phyloP scores from a whole-genome alignment of 1,284 basidiomycete species.

The Irpex rosettiformis region DNA sequence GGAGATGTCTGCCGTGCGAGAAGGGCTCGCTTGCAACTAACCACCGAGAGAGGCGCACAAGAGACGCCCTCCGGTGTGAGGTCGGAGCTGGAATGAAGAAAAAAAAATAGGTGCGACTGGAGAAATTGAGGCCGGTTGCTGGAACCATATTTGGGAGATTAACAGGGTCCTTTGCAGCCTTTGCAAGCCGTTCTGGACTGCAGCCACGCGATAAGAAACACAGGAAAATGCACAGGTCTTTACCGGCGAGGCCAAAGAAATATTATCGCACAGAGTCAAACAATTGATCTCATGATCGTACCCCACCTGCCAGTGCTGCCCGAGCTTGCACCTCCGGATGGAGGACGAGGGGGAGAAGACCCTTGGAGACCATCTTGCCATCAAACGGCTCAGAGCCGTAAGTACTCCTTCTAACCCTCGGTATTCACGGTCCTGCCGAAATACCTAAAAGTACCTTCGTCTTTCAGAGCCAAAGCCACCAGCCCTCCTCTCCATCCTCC shows the following conservation, averaged over 20 bases:
- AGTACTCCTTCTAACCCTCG: slow-evolving; percentile 24
- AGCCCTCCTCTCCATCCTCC: slow-evolving; percentile 14
- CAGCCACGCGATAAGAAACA: not conserved
- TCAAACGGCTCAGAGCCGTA: slow-evolving; percentile 23
- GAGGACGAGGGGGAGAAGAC: slow-evolving; percentile 17
- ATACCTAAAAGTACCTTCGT: slow-evolving; percentile 25
- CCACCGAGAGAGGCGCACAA: slow-evolving; percentile 7
- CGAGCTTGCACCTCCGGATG: slow-evolving; percentile 6
- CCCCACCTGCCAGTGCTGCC: slow-evolving; percentile 4
- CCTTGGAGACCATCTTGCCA: slow-evolving; percentile 30
- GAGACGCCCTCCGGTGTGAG: slow-evolving; percentile 3
- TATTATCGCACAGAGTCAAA: slow-evolving; percentile 1
- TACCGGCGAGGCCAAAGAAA: slow-evolving; percentile 3
- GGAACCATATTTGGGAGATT: not conserved
- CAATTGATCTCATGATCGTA: slow-evolving; percentile 18
- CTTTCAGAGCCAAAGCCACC: slow-evolving; percentile 24
- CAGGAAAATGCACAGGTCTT: slow-evolving; percentile 5
- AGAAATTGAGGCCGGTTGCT: not conserved
- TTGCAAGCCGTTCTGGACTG: slow-evolving; percentile 1
- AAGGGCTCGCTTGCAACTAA: slow-evolving; percentile 10
- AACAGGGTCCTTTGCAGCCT: not conserved
- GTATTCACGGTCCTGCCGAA: slow-evolving; percentile 21
- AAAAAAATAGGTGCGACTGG: not conserved
- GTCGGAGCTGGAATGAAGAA: slow-evolving; percentile 2
- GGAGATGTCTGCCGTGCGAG: slow-evolving; percentile 5